A percentile compares a stretch with the other conserved stretches of the same genome.
phyloP scores from a whole-genome alignment of 331 rosid species.

The Pyrus hybrid region DNA sequence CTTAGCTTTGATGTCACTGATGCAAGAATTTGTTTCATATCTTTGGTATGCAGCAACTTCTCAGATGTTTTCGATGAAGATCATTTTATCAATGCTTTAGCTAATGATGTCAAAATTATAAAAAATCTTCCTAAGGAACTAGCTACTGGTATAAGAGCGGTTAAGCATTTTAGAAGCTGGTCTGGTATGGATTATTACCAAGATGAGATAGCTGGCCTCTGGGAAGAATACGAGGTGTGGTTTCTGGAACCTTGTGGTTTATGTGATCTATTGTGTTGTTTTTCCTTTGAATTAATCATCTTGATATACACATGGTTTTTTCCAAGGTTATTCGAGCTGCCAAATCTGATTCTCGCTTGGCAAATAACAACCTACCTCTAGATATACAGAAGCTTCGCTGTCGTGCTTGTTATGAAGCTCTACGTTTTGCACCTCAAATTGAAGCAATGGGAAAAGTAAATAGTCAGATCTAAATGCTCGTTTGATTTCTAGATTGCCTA shows the following conservation, averaged over 20 bases:
- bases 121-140: conserved; percentile 64
- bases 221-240: conserved; percentile 61
- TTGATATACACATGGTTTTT: not conserved
- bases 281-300: not conserved
- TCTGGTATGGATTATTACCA: conserved; percentile 76
- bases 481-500: conserved; percentile 8
- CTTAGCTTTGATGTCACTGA: conserved; percentile 4
- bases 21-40: conserved; percentile 12
- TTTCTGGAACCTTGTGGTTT: conserved; percentile 6
- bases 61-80: conserved; percentile 89
- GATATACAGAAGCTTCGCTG: conserved; percentile 95
- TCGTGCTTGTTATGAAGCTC: conserved; percentile 82
- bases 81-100: conserved; percentile 63
- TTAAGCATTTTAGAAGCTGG: conserved; percentile 87
- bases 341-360: conserved; percentile 88
- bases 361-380: conserved; percentile 74
- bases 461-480: conserved; percentile 5
- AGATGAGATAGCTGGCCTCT: conserved; percentile 68
- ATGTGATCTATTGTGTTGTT: not conserved
- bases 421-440: conserved; percentile 75
- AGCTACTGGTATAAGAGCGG: conserved; percentile 35
- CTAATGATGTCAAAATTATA: conserved; percentile 61
- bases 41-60: conserved; percentile 58
- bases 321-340: conserved; percentile 82
- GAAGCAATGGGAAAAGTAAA: conserved; percentile 86